These are phyloP conservation scores for Cryptosporidium sp. DNA, from an alignment of 169 alveolate species.

Conservation along the genomic window DNA sequence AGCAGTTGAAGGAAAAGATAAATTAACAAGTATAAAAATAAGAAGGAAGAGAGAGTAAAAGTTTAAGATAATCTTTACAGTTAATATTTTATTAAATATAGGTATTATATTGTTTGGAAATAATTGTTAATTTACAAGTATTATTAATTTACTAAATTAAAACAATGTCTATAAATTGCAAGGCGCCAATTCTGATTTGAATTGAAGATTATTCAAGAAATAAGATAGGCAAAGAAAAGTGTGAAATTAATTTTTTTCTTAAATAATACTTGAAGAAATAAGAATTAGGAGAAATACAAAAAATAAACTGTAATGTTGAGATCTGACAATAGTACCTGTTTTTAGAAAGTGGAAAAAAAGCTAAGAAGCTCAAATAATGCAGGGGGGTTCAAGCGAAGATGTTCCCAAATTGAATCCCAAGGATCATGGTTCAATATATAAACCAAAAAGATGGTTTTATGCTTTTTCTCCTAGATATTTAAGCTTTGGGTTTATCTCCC, in stretches of 20 bases:
- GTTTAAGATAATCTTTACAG: neutral
- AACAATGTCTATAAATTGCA: conserved; percentile 1
- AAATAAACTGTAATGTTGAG: neutral
- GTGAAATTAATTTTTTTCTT: too few relatives aligned
- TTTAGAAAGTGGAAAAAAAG: neutral
- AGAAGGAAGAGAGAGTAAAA: too few relatives aligned
- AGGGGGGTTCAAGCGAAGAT: neutral
- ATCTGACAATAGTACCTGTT: neutral
- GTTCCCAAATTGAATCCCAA: neutral
- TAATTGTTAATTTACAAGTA: neutral
- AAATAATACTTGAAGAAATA: too few relatives aligned
- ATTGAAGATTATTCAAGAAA: neutral
- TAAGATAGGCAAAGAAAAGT: neutral
- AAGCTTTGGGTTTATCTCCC: conserved; percentile 68
- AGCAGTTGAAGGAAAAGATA: too few relatives aligned
- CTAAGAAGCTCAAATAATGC: neutral
- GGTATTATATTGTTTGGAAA: too few relatives aligned
- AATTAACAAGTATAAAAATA: too few relatives aligned
- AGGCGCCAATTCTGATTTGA: neutral
- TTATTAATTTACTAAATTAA: neutral
- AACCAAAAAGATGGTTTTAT: conserved; percentile 50
- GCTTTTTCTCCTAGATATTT: conserved; percentile 49
- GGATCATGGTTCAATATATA: conserved; percentile 27
- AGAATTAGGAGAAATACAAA: neutral
- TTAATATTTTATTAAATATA: too few relatives aligned